Percentiles rank a stretch among this genome's conserved stretches.
Conservation (phyloP, 202 grass and related monocot species). For the Schoenoplectus triqueter region DNA sequence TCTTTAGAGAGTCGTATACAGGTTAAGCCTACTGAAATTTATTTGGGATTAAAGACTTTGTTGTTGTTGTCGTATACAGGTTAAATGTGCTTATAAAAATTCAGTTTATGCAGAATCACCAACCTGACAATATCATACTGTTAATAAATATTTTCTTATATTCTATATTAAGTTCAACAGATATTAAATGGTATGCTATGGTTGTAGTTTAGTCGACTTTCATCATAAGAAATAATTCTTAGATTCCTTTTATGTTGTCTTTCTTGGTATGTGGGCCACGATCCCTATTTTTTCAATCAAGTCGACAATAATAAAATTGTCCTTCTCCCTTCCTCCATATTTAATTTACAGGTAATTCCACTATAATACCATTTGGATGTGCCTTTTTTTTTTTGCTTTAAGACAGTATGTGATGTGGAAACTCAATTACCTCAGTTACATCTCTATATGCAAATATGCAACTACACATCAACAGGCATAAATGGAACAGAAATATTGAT, state of each 20-base stretch:
- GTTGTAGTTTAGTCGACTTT: not conserved
- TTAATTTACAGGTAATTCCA: not conserved
- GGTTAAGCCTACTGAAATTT: not conserved
- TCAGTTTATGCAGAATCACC: not conserved
- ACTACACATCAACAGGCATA: not conserved
- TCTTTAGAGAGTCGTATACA: not conserved
- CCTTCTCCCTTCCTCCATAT: not conserved
- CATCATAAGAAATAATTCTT: conserved; percentile 2
- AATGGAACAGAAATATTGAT: not conserved
- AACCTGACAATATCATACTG: conserved; percentile 25
- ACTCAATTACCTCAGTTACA: not conserved
- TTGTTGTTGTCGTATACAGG: not conserved
- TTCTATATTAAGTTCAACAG: not conserved
- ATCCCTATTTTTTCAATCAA: conserved; percentile 10
- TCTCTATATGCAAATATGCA: not conserved
- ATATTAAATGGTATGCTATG: not conserved
- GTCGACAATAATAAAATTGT: not conserved
- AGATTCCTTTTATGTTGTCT: not conserved
- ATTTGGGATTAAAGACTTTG: too few species aligned
- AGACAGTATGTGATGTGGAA: not conserved
- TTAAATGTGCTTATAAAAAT: not conserved
- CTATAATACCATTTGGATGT: conserved; percentile 6
- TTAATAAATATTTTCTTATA: not conserved
- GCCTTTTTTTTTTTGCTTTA: not conserved
- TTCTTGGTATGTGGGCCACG: not conserved